A percentile compares a stretch with the other conserved stretches of the same genome.
Evolutionary conservation across 208 protist species (phyloP).

Genomic region (Acanthamoeba royreba): DNA sequence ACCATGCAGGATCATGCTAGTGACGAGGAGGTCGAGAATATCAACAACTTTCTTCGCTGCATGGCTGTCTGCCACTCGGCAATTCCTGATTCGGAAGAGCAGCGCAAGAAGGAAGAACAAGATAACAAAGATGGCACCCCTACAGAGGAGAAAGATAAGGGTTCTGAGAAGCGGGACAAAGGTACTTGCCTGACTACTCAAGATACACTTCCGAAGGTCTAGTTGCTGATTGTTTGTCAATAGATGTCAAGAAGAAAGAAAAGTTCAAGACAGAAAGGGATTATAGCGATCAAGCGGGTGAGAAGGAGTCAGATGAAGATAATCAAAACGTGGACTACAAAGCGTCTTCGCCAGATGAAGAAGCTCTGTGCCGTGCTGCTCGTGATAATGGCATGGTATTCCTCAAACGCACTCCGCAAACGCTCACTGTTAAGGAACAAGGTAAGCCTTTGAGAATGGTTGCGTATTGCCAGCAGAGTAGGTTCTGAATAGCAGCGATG

Average conservation of each 20-base stretch:
- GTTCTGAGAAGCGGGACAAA: not conserved
- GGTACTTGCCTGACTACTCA: not conserved
- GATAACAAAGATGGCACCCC: not conserved
- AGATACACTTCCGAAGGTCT: not conserved
- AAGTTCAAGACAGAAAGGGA: not conserved
- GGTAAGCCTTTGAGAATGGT: too few relatives aligned
- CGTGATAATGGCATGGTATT: conserved; percentile 65
- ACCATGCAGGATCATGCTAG: not conserved
- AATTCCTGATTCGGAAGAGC: not conserved
- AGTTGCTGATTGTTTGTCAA: not conserved
- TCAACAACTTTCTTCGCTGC: not conserved
- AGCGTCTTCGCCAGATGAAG: conserved; percentile 90
- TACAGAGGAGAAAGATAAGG: not conserved
- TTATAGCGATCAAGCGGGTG: not conserved
- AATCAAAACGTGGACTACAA: conserved; percentile 78
- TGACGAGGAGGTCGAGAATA: not conserved
- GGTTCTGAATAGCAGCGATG: too few relatives aligned
- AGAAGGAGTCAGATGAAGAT: not conserved
- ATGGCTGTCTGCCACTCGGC: not conserved
- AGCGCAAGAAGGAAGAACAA: not conserved
- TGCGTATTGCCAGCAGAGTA: too few relatives aligned
- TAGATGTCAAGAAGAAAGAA: not conserved
- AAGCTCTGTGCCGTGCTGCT: conserved; percentile 87
- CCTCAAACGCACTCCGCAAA: not conserved
- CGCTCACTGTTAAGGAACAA: not conserved